phyloP scores from a whole-genome alignment of 1,139 yeast species.

The Meyerozyma carpophila region DNA sequence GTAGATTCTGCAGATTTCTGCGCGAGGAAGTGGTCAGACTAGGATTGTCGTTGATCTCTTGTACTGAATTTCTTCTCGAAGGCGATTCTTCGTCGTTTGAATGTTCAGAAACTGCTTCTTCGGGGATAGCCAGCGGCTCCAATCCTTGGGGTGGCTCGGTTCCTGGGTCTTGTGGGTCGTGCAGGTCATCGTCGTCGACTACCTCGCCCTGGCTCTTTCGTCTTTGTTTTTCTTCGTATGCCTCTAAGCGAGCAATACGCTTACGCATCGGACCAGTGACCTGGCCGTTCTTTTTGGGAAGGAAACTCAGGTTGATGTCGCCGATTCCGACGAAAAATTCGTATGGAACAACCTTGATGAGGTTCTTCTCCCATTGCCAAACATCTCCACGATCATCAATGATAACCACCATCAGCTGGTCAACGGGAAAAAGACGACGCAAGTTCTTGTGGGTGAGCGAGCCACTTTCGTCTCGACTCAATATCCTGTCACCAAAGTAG shows the following conservation, averaged over 20 bases:
- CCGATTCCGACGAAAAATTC: slow-evolving; percentile 97
- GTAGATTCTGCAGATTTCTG: slow-evolving; percentile 5
- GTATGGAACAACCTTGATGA: slow-evolving; percentile 89
- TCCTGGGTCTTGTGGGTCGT: slow-evolving; percentile 12
- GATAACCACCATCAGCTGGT: slow-evolving; percentile 92
- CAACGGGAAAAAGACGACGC: slow-evolving; percentile 87
- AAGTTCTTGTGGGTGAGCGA: slow-evolving; percentile 84
- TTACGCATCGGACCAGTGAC: slow-evolving; percentile 66
- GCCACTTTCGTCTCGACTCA: slow-evolving; percentile 94
- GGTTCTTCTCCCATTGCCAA: slow-evolving; percentile 95
- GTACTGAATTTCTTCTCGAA: neutral
- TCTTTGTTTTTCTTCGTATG: slow-evolving; percentile 13
- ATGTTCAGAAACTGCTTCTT: neutral
- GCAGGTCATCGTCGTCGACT: slow-evolving; percentile 6
- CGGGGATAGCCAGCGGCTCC: neutral
- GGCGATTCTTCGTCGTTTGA: neutral
- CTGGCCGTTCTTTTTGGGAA: slow-evolving; percentile 75
- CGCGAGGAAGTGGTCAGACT: neutral
- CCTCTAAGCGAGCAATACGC: slow-evolving; percentile 48
- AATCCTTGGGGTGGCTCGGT: neutral
- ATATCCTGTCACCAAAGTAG: slow-evolving; percentile 84
- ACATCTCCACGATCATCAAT: slow-evolving; percentile 98
- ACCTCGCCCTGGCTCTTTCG: slow-evolving; percentile 14
- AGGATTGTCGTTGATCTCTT: neutral
- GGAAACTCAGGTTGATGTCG: slow-evolving; percentile 88